Percentiles rank a stretch among this genome's conserved stretches.
Conservation (phyloP, 768 basidiomycete species). For the Asterophora lycoperdoides region DNA sequence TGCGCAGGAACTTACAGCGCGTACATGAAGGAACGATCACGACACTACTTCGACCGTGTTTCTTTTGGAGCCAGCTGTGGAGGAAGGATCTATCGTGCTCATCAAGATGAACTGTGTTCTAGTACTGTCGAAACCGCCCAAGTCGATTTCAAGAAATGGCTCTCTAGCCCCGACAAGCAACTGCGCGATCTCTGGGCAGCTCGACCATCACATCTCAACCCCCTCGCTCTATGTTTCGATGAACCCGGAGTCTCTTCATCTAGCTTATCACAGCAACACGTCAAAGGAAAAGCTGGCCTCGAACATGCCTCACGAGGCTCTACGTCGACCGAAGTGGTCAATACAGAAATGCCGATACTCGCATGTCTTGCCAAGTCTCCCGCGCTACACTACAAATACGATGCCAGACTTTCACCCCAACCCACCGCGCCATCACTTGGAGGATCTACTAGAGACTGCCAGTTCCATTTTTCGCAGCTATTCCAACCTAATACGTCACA, state of each 20-base stretch:
- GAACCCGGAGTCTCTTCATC: not conserved
- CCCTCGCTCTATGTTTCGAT: too few relatives aligned
- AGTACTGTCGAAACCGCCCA: conserved; percentile 15
- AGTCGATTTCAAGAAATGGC: conserved; percentile 29
- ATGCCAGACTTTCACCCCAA: not conserved
- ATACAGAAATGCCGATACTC: not conserved
- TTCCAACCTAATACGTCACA: not conserved
- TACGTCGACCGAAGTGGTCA: not conserved
- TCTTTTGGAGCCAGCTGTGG: conserved; percentile 12
- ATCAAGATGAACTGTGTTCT: not conserved
- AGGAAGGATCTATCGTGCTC: conserved; percentile 2
- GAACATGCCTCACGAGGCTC: not conserved
- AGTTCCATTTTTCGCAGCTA: not conserved
- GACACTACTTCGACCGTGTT: conserved; percentile 44
- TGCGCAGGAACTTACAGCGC: conserved; percentile 47
- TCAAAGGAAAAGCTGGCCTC: not conserved
- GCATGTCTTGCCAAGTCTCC: not conserved
- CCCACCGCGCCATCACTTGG: not conserved
- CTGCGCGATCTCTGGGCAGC: not conserved
- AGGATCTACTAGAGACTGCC: not conserved
- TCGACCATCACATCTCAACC: not conserved
- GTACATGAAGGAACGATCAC: conserved; percentile 46
- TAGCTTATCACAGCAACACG: not conserved
- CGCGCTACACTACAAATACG: conserved; percentile 1
- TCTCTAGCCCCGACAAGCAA: conserved; percentile 17